A percentile compares a stretch with the other conserved stretches of the same genome.
phyloP scores from a whole-genome alignment of 129 eudicot genomes.

The Escallonia herrerae region DNA sequence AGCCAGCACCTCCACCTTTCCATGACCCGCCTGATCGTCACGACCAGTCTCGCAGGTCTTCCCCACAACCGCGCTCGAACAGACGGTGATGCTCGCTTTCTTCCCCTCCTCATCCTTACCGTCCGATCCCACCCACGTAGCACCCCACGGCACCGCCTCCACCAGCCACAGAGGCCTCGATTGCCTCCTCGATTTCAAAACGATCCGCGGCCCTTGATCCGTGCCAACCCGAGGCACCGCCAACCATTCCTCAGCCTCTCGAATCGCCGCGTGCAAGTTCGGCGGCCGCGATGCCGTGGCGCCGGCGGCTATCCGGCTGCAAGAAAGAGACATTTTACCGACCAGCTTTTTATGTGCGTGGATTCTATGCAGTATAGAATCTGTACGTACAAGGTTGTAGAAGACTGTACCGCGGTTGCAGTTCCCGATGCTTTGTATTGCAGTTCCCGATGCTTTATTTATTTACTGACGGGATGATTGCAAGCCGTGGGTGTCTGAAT shows the following conservation, averaged over 20 bases:
- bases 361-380: too few species aligned
- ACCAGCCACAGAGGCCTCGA: slow-evolving; percentile 2
- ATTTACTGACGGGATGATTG: too few species aligned
- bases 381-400: too few species aligned
- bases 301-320: slow-evolving; percentile 12
- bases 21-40: slow-evolving; percentile 3
- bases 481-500: too few species aligned
- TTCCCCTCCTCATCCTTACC: not conserved
- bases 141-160: slow-evolving; percentile 5
- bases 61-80: slow-evolving; percentile 16
- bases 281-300: not conserved
- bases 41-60: slow-evolving; percentile 8
- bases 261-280: not conserved
- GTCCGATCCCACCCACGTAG: slow-evolving; percentile 7
- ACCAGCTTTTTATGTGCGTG: too few species aligned
- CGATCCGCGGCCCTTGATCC: not conserved
- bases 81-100: not conserved
- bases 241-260: not conserved
- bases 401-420: too few species aligned
- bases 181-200: not conserved
- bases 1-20: slow-evolving; percentile 44
- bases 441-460: too few species aligned
- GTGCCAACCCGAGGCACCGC: not conserved
- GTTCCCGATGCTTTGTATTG: too few species aligned
- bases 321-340: not conserved